Conservation (phyloP, 805 yeast genomes). For the Alloascoidea hylecoeti region DNA sequence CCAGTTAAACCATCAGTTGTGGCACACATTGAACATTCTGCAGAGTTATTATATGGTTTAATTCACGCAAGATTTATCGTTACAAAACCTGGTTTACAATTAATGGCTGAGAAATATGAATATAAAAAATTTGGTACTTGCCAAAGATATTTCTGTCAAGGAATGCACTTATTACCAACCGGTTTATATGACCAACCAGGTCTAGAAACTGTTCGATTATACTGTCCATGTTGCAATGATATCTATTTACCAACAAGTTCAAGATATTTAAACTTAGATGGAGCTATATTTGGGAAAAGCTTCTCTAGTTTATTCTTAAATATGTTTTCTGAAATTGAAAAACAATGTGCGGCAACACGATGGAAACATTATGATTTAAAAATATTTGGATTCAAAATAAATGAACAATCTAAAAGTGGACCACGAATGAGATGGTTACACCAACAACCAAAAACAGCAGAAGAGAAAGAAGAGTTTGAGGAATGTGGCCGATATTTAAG, state of each 20-base stretch:
- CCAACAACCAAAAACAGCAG: slow-evolving; percentile 49
- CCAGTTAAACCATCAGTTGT: slow-evolving; percentile 50
- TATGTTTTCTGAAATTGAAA: slow-evolving; percentile 82
- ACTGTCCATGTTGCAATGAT: slow-evolving; percentile 92
- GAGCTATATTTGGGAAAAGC: slow-evolving; percentile 93
- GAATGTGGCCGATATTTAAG: slow-evolving; percentile 29
- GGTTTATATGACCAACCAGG: slow-evolving; percentile 90
- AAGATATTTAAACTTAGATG: slow-evolving; percentile 82
- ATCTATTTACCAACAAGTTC: slow-evolving; percentile 78
- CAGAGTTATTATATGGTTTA: slow-evolving; percentile 84
- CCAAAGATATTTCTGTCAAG: slow-evolving; percentile 81
- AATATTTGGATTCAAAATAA: slow-evolving; percentile 77
- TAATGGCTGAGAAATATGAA: slow-evolving; percentile 83
- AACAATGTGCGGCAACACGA: slow-evolving; percentile 49
- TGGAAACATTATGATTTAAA: slow-evolving; percentile 47
- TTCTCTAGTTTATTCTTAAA: slow-evolving; percentile 88
- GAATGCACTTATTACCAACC: slow-evolving; percentile 80
- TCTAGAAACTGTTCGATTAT: slow-evolving; percentile 79
- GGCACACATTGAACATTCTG: slow-evolving; percentile 75
- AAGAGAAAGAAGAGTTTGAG: slow-evolving; percentile 47
- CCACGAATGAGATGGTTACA: slow-evolving; percentile 96
- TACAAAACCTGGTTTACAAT: slow-evolving; percentile 78
- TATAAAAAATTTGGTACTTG: slow-evolving; percentile 83
- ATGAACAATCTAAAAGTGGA: slow-evolving; percentile 64
- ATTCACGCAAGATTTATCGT: slow-evolving; percentile 88